phyloP scores from a whole-genome alignment of 495 filamentous ascomycete genomes.

The Articulospora tetracladia region DNA sequence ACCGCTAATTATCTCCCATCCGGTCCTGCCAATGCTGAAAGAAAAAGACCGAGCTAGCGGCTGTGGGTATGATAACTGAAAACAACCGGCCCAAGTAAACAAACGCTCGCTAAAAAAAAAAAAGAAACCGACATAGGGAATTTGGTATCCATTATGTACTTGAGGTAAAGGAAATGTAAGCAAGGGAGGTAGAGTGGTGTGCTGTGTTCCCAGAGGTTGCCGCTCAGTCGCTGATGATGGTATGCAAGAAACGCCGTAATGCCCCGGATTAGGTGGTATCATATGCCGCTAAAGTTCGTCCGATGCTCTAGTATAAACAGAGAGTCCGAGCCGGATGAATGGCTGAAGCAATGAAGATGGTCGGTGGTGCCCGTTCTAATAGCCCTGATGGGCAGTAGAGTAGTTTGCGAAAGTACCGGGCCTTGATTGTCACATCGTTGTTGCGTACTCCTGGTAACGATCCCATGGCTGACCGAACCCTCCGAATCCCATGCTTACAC shows the following conservation, averaged over 20 bases:
- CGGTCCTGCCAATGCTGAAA: constrained; percentile 25
- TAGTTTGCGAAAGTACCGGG: constrained; percentile 25
- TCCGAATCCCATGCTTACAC: constrained; percentile 68
- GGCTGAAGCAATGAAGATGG: constrained; percentile 12
- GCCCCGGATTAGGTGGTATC: constrained; percentile 19
- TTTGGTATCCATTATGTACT: constrained; percentile 29
- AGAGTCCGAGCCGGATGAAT: constrained; percentile 5
- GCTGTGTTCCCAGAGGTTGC: constrained; percentile 24
- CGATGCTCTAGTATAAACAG: constrained; percentile 15
- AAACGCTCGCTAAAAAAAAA: constrained; percentile 27
- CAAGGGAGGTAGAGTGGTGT: constrained; percentile 7
- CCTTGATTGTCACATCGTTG: constrained; percentile 60
- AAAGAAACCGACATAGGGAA: constrained; percentile 23
- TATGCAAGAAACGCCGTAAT: constrained; percentile 25
- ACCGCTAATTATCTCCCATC: constrained; percentile 19
- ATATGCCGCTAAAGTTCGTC: constrained; percentile 27
- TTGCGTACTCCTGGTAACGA: constrained; percentile 58
- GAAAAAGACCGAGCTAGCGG: constrained; percentile 28
- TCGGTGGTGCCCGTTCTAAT: constrained; percentile 24
- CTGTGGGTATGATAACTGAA: constrained; percentile 16
- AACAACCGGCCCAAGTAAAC: constrained; percentile 14
- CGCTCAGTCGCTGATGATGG: constrained; percentile 27
- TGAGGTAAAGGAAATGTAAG: constrained; percentile 15
- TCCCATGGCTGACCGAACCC: constrained; percentile 63
- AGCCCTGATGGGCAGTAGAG: constrained; percentile 21